These are phyloP conservation scores for Poterioochromonas sp. DNA, from an alignment of 352 stramenopile species.

Conservation along the genomic window DNA sequence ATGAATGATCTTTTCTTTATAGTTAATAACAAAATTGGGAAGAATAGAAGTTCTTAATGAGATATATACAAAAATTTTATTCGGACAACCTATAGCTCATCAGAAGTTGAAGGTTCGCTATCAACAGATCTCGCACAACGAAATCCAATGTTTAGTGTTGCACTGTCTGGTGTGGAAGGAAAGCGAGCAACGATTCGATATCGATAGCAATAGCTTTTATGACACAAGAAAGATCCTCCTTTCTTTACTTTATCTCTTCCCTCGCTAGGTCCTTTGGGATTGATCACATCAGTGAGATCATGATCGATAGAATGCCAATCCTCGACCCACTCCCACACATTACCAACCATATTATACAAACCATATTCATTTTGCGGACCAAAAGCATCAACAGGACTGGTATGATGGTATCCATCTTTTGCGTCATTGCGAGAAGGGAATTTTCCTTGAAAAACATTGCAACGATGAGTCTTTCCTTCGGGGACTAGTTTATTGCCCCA, in stretches of 20 bases:
- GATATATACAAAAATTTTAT: too few relatives aligned
- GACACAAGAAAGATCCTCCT: conserved; percentile 53
- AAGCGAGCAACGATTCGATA: conserved; percentile 44
- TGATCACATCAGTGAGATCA: background rate
- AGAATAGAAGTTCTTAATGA: too few relatives aligned
- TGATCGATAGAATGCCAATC: conserved; percentile 44
- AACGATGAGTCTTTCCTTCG: conserved; percentile 41
- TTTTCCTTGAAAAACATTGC: conserved; percentile 52
- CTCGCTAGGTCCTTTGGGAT: conserved; percentile 29
- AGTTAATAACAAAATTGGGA: too few relatives aligned
- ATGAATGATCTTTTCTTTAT: too few relatives aligned
- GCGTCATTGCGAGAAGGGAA: conserved; percentile 47
- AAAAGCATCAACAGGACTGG: conserved; percentile 49
- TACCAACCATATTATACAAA: conserved; percentile 51
- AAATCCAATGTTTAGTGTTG: conserved; percentile 48
- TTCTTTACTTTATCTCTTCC: conserved; percentile 49
- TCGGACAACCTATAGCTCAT: too few relatives aligned
- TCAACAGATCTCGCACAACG: conserved; percentile 50
- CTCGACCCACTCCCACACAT: conserved; percentile 54
- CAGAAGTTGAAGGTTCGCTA: too few relatives aligned
- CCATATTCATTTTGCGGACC: conserved; percentile 50
- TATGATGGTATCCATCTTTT: conserved; percentile 48
- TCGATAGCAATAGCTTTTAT: conserved; percentile 53
- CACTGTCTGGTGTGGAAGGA: conserved; percentile 44
- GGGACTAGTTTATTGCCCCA: conserved; percentile 51